These are phyloP conservation scores for Lophiostoma macrostomum DNA, from an alignment of 495 filamentous ascomycete genomes.

Conservation along the genomic window DNA sequence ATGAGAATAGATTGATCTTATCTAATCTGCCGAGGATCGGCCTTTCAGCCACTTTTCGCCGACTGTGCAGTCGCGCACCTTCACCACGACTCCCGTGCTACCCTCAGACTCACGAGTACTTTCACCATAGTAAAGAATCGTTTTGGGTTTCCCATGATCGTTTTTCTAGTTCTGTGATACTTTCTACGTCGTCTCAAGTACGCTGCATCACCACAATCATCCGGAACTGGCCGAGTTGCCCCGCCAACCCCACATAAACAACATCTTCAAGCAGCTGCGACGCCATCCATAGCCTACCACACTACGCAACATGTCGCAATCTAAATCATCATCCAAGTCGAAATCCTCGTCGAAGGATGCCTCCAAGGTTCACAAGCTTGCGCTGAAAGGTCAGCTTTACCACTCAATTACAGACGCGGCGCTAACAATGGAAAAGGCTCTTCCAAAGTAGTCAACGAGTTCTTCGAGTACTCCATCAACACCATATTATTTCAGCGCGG, in stretches of 20 bases:
- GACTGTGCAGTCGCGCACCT: too few relatives aligned
- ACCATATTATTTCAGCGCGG: conserved; percentile 95
- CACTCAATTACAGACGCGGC: background rate
- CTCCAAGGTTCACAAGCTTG: conserved; percentile 89
- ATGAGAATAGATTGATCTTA: conserved; percentile 7
- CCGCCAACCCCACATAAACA: conserved; percentile 26
- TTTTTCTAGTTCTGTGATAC: too few relatives aligned
- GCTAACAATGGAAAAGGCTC: conserved; percentile 51
- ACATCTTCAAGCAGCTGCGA: background rate
- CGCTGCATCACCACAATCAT: too few relatives aligned
- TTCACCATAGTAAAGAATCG: too few relatives aligned
- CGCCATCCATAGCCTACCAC: background rate
- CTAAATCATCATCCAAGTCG: conserved; percentile 25
- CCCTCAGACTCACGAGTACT: too few relatives aligned
- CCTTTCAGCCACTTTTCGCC: too few relatives aligned
- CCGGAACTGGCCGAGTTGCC: too few relatives aligned
- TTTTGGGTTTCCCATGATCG: too few relatives aligned
- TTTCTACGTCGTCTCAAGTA: too few relatives aligned
- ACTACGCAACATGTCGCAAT: conserved; percentile 28
- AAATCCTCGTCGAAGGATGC: conserved; percentile 48
- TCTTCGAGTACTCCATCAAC: conserved; percentile 94
- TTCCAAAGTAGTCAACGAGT: conserved; percentile 88
- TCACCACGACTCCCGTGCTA: too few relatives aligned
- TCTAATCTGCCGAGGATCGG: conserved; percentile 12
- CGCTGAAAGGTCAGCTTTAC: conserved; percentile 71